Base-by-base conservation (phyloP, 1,284 basidiomycete species). In the Quambalaria eucalypti region DNA sequence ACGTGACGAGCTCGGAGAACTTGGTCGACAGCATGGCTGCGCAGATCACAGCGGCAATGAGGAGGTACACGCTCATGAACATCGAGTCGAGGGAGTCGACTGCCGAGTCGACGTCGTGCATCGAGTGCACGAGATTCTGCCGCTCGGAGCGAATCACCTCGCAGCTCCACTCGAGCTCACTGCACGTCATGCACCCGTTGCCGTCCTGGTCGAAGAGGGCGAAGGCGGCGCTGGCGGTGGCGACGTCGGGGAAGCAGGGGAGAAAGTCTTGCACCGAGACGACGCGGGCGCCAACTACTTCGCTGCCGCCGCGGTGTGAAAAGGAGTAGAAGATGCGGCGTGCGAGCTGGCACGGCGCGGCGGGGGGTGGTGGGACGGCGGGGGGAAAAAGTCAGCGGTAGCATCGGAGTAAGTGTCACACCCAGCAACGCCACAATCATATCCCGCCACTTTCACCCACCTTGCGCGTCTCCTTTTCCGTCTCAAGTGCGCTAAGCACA, bases 291-390 rank as follows among this genome's bases (percentile, higher is more conserved):
- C 21, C 42, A 2, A 14, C 14, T 5, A 21, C 16, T 19, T 46
- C 42, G 5, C 12, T 26, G 14, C 12, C 16, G 25, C 82, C 83
- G 2, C 81, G 81, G 60, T 83, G 82, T 2, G 82, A 80, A 78
- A 90, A 93, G 23, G 89, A 91, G 78, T 90, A 90, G 79, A 84
- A 96, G 48, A 95, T 78, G 48, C 90, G 81, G 46, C 87, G 82
- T 36, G 88, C 88, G 49, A 93, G 84, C 82, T 39, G 36, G n/a
- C n/a, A n/a, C n/a, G n/a, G n/a, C n/a, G n/a, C n/a, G n/a, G n/a
- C n/a, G n/a, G n/a, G n/a, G n/a, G n/a, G n/a, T n/a, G n/a, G n/a
- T n/a, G n/a, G n/a, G n/a, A n/a, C n/a, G n/a, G n/a, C n/a, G n/a
- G n/a, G n/a, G n/a, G n/a, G n/a, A n/a, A n/a, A n/a, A n/a, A n/a